Base-by-base conservation (phyloP, 805 yeast genomes). In the Kodamaea kaohsiungensis region DNA sequence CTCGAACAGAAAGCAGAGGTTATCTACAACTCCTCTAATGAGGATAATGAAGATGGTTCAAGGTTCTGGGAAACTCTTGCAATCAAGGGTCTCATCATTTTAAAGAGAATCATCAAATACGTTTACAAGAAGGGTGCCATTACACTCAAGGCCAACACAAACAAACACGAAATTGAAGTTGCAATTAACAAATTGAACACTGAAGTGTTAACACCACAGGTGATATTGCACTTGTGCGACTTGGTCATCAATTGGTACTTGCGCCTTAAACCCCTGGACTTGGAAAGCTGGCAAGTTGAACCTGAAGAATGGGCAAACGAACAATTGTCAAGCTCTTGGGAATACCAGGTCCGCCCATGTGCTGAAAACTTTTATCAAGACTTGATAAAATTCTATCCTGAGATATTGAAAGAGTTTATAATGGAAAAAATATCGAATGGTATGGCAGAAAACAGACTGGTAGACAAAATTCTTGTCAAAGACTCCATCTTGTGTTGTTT, bases 301-400 rank as follows among this genome's bases (percentile, higher is more conserved):
- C 97, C 98, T 0, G 98, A 91, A 66, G 97, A 91, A 67, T 95
- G 96, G 90, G 85, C 89, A 17, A 85, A 86, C 58, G 96, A 91
- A 63, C 96, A 91, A 60, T 72, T 86, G 54, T 25, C 42, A 16
- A 27, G 42, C 8, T 80, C 85, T 49, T 91, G 89, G 85, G 98
- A 92, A 65, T 90, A 76, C 66, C 92, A 89, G 65, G 79, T 91
- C 10, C 77, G 96, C 53, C 91, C 93, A 2, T 90, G 97, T 70
- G 91, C 96, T 0, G 96, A 90, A 61, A 86, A 86, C 64, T 85
- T 91, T 59, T 91, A 86, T 65, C 89, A 86, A 59, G 95, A 88
- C 64, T 70, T 92, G 58, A 81, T 89, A 39, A 76, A 78, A 47
- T 78, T 80, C 56, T 90, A 86, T 70, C 84, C 85, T 49, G 83